Percentiles rank a stretch among this genome's conserved stretches.
Conservation (phyloP, 331 rosid genomes). For the Malus hybrid region DNA sequence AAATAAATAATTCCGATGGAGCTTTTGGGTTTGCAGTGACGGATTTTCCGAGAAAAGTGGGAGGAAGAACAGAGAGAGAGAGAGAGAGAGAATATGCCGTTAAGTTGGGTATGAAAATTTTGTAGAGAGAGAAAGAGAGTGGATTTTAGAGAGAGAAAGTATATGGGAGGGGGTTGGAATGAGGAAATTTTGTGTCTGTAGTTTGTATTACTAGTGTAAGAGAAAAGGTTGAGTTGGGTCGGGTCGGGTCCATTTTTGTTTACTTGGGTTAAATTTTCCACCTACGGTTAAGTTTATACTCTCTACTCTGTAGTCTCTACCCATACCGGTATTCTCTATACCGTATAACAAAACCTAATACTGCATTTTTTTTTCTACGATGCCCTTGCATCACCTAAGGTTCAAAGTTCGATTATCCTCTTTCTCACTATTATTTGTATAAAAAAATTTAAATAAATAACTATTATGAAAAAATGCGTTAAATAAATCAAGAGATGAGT, state of each 20-base stretch:
- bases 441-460: too few relatives aligned
- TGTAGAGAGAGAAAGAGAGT: conserved; percentile 2
- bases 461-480: too few relatives aligned
- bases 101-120: conserved; percentile 21
- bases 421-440: too few relatives aligned
- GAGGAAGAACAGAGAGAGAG: not conserved
- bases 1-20: not conserved
- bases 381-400: not conserved
- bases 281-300: not conserved
- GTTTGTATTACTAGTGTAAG: not conserved
- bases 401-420: not conserved
- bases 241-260: not conserved
- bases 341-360: not conserved
- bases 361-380: too few relatives aligned
- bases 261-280: conserved; percentile 11
- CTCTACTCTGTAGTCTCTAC: not conserved
- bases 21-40: not conserved
- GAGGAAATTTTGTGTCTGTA: not conserved
- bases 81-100: conserved; percentile 31
- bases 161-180: not conserved
- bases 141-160: not conserved
- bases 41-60: conserved; percentile 12
- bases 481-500: fast-evolving
- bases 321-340: not conserved
- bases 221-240: not conserved